Evolutionary conservation across 805 yeast genomes (phyloP), one percentile per base, ranked within the genome.

Genomic region (Maudiozyma saulgeensis): DNA sequence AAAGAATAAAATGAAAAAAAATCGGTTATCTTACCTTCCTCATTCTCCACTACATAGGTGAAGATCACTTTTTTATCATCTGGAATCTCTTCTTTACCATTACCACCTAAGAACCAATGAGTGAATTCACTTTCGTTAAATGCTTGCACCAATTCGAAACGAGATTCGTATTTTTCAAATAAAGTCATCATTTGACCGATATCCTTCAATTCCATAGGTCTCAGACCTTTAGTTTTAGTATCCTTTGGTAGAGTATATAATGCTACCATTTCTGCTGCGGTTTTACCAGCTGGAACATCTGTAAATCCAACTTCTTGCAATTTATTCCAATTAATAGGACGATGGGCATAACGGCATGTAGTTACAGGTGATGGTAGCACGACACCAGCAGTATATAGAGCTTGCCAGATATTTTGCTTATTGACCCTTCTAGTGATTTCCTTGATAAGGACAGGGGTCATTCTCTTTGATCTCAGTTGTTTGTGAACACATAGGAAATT

Each of bases 361-460:
- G 95, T 73, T 4, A 91, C 79, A 0, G 99, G 99, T n/a, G 90
- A 81, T 21, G 99, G 99, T 50, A 93, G 73, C 2, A 88, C 82
- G 2, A 82, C 80, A 11, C 98, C 99, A 0, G 91, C 96, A 9
- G 99, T 91, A 68, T 87, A 88, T 52, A 93, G 75, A 0, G 98
- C 99, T 67, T 90, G 97, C 96, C 97, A 93, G 52, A 90, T 85
- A 51, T 86, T 79, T 42, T 76, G 74, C 53, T 79, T 76, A 68
- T 93, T 91, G 54, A 93, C 93, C 57, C 98, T 77, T 63, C 99
- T 78, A 4, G 98, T 93, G 56, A 93, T 84, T 68, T 93, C 99
- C 61, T 86, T 86, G 67, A 93, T 93, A 60, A 93, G 72, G 12
- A 93, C 85, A 1, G 99, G 99, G 0, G 99, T 90, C 63, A 93